Evolutionary conservation across 805 yeast species (phyloP).

Genomic region (Ogataea trehaloabstinens): DNA sequence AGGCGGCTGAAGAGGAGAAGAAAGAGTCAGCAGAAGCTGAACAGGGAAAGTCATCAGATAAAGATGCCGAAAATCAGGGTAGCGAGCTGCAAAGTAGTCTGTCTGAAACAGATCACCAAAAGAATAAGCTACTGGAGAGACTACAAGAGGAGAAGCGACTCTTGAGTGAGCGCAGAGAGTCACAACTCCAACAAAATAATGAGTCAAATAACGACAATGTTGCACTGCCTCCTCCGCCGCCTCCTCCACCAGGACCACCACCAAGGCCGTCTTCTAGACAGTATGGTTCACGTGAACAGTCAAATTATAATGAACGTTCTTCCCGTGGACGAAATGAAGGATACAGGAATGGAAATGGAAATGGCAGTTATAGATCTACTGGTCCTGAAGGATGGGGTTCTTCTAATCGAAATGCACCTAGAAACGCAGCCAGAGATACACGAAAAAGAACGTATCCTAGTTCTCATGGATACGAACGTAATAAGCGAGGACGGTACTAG

Average conservation of each 20-base stretch:
- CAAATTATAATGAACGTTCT: not conserved
- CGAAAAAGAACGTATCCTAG: not conserved
- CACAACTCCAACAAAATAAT: not conserved
- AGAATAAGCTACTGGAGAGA: slow-evolving; percentile 10
- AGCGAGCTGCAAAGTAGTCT: not conserved
- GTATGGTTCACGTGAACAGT: slow-evolving; percentile 2
- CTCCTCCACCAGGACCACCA: slow-evolving; percentile 14
- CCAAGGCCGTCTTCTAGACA: slow-evolving; percentile 4
- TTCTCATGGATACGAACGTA: not conserved
- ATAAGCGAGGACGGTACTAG: slow-evolving; percentile 5
- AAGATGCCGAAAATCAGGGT: not conserved
- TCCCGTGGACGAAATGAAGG: not conserved
- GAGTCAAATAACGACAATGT: not conserved
- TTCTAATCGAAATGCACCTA: no score
- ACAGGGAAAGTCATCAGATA: not conserved
- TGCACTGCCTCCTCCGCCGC: slow-evolving; percentile 16
- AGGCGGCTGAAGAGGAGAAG: not conserved
- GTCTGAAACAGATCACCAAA: not conserved
- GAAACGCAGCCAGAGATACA: not conserved
- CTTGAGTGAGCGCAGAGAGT: slow-evolving; percentile 4
- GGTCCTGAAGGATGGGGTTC: no score
- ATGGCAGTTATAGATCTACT: not conserved
- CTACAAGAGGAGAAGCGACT: slow-evolving; percentile 17
- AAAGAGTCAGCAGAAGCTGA: not conserved
- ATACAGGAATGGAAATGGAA: not conserved